Evolutionary conservation across 2,329 filamentous ascomycete genomes (phyloP), one percentile per base, ranked within the genome.

Genomic region (Cadophora sp.): DNA sequence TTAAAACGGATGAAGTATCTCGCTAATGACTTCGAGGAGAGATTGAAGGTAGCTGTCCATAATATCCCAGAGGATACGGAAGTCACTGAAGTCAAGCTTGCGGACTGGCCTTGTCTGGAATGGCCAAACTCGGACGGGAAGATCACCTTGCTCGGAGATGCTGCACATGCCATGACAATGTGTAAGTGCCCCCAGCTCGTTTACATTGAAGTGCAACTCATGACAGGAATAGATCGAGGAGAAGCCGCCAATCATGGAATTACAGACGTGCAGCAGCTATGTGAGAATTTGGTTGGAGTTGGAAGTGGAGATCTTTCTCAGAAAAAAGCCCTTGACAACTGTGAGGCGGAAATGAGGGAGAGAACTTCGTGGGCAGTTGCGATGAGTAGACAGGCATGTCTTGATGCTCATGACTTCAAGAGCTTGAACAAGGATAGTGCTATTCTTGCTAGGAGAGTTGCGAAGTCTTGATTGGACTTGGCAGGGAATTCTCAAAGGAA

Each of bases 111-210:
- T 1, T 76, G 78, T 0, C 72, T 70, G 3, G 76, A 74, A 1
- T 80, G 78, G 53, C 76, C 78, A 0, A 76, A 74, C 47, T 66
- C 66, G 4, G 73, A 73, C 7, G 82, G 82, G 0, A 78, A 79
- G 1, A 81, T 80, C 0, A 79, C 83, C 0, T 70, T 88, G 1
- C 79, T 85, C 66, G 85, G 86, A 0, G 86, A 88, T 73, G 82
- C 85, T 0, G 79, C 86, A 3, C 85, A 88, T 73, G 80, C 83
- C 0, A 88, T 88, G 85, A 82, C 83, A 0, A 87, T 87, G 85
- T 87, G 84, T 87, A 80, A 75, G 84, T 47, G 36, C 3, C 48
- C 33, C 18, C 51, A n/a, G n/a, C 14, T 47, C 27, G 3, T 30
- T 30, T 30, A 30, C 6, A 30, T 30, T 30, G 27, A 30, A 30